Evolutionary conservation across 148 eudicot species (phyloP).

Genomic region (Chenopodium formosanum): DNA sequence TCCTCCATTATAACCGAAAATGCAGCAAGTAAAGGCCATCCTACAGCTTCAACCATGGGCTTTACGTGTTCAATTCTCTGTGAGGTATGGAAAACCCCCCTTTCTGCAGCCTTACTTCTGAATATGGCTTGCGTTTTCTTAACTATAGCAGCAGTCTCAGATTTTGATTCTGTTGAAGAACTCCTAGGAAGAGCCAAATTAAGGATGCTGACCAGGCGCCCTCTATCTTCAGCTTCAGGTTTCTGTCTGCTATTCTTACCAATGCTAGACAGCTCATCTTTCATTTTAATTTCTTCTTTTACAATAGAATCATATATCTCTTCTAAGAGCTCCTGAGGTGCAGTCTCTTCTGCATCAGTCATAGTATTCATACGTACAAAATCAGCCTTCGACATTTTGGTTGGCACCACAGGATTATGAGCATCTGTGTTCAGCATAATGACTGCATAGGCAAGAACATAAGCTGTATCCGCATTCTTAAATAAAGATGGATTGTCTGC

Average conservation of each 20-base stretch:
- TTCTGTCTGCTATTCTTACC: constrained; percentile 66
- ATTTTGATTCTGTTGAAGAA: constrained; percentile 55
- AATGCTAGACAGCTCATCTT: constrained; percentile 60
- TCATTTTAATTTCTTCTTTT: constrained; percentile 94
- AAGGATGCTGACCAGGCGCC: constrained; percentile 83
- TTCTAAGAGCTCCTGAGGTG: constrained; percentile 81
- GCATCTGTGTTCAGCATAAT: constrained; percentile 98
- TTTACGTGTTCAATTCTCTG: constrained; percentile 77
- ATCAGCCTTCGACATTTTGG: constrained; percentile 95
- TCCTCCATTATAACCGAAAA: constrained; percentile 97
- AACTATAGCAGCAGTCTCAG: constrained; percentile 84
- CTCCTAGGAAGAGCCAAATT: constrained; percentile 87
- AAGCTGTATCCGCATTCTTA: constrained; percentile 98
- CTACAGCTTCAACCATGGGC: constrained; percentile 97
- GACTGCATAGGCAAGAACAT: constrained; percentile 98
- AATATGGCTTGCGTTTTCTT: constrained; percentile 84
- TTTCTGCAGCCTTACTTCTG: constrained; percentile 65
- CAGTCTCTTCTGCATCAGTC: constrained; percentile 84
- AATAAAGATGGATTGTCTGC: constrained; percentile 93
- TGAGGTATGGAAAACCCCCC: constrained; percentile 87
- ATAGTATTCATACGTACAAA: constrained; percentile 76
- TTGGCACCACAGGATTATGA: constrained; percentile 96
- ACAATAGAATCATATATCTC: constrained; percentile 94
- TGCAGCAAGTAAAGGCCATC: constrained; percentile 99
- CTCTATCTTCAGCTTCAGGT: constrained; percentile 85